Base-by-base conservation (phyloP, 2,329 filamentous ascomycete species). In the Aspergillus sp. region DNA sequence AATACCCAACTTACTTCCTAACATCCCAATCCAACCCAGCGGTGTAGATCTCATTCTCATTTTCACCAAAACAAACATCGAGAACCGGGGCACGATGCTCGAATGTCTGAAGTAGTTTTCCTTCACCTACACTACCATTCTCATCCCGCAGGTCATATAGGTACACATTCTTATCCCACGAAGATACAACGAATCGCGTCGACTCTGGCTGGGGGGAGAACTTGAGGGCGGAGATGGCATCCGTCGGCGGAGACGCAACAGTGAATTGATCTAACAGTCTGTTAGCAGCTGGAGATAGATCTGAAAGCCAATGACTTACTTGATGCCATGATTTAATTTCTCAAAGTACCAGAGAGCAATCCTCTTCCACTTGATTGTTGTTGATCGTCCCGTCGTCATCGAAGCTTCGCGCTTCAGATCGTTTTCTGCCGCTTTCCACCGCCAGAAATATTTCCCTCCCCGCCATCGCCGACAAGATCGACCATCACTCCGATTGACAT, bases 151-250 rank as follows among this genome's bases (percentile, higher is more conserved):
- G 78, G 61, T 95, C 88, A 75, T 97, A 97, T 41, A 91, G 76
- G 68, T 96, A 95, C 44, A 95, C 82, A 64, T 88, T 82, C 68
- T 84, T 88, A 70, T 97, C 91, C 93, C 93, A 98, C 44, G 90
- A 95, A 8, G 90, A 86, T 56, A 91, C 90, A n/a, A 94, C 80
- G 32, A 98, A 78, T 56, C 83, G 85, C 42, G 84, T 78, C n/a
- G 83, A 82, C 48, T 77, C 71, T 26, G 89, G 86, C 52, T 77
- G 72, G 31, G 89, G 87, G 52, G 90, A 88, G 75, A 95, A 98
- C 61, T 82, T 82, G 59, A 97, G 74, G 26, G 89, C 78, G 38
- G 91, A 95, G 58, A 97, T 86, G 57, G 86, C 88, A 69, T 98
- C 93, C 55, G 78, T 79, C 8, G 93, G 93, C 37, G 90, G 84